Evolutionary conservation across 148 eudicot species (phyloP).

Genomic region (Pharnaceum exiguum): DNA sequence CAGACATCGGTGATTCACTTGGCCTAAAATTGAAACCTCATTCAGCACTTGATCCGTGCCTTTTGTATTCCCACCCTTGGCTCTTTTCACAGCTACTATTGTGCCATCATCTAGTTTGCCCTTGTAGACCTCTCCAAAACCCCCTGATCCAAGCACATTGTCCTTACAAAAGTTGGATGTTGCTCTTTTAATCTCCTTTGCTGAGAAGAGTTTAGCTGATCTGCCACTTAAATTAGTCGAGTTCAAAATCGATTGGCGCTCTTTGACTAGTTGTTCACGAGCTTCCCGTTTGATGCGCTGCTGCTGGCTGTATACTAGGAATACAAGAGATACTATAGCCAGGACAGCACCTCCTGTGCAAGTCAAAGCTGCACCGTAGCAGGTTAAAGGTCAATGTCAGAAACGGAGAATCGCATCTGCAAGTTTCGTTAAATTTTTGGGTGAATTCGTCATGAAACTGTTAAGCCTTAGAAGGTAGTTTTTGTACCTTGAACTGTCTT

Average conservation of each 20-base stretch:
- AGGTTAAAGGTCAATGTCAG: no score
- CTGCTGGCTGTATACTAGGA: slow-evolving; percentile 30
- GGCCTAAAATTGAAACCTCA: slow-evolving; percentile 59
- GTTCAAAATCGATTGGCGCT: slow-evolving; percentile 44
- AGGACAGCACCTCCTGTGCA: slow-evolving; percentile 19
- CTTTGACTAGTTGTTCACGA: slow-evolving; percentile 23
- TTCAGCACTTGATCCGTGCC: slow-evolving; percentile 50
- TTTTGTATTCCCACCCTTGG: slow-evolving; percentile 48
- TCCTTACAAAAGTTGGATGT: slow-evolving; percentile 41
- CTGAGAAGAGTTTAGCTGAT: slow-evolving; percentile 47
- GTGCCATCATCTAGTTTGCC: slow-evolving; percentile 50
- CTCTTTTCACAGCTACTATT: slow-evolving; percentile 44
- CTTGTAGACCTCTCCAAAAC: slow-evolving; percentile 60
- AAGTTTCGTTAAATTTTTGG: no score
- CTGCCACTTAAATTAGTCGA: slow-evolving; percentile 37
- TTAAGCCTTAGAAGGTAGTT: not conserved
- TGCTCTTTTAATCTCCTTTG: slow-evolving; percentile 42
- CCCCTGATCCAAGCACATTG: slow-evolving; percentile 46
- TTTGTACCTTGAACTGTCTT: not conserved
- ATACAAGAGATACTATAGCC: slow-evolving; percentile 13
- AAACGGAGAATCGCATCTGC: no score
- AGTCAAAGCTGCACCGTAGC: slow-evolving; percentile 6
- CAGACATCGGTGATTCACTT: slow-evolving; percentile 52
- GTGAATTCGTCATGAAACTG: no score
- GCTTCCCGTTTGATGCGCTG: slow-evolving; percentile 20